Evolutionary conservation across 192 early-diverging fungal species (phyloP).

Genomic region (Spinellus fusiger): DNA sequence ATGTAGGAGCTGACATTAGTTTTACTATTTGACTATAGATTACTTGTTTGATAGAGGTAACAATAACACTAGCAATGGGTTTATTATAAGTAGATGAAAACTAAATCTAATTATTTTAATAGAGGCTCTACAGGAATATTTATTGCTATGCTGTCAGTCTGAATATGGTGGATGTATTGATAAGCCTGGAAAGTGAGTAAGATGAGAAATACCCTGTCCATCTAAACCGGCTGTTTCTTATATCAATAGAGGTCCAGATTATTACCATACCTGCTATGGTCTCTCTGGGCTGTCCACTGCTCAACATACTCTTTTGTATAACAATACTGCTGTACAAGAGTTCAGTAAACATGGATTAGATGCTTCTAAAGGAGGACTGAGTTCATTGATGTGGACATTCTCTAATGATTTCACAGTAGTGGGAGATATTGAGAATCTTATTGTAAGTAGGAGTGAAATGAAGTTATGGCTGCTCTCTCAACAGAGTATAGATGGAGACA

Average conservation of each 20-base stretch:
- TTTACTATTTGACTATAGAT: slow-evolving; percentile 14
- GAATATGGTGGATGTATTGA: slow-evolving; percentile 79
- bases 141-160: slow-evolving; percentile 82
- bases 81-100: background rate
- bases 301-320: slow-evolving; percentile 64
- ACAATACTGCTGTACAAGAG: slow-evolving; percentile 12
- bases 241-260: slow-evolving; percentile 57
- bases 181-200: slow-evolving; percentile 78
- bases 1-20: background rate
- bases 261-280: slow-evolving; percentile 94
- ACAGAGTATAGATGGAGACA: too few relatives aligned
- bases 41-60: slow-evolving; percentile 46
- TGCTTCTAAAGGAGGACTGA: slow-evolving; percentile 27
- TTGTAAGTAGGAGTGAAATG: slow-evolving; percentile 40
- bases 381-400: slow-evolving; percentile 36
- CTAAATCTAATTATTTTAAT: background rate
- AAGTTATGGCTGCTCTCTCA: too few relatives aligned
- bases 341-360: slow-evolving; percentile 19
- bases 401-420: slow-evolving; percentile 30
- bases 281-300: slow-evolving; percentile 79
- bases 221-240: background rate
- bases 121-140: slow-evolving; percentile 83
- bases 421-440: slow-evolving; percentile 44
- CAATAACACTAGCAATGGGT: background rate
- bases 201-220: background rate